Base-by-base conservation (phyloP, 2,329 filamentous ascomycete genomes). In the Penicillium brevicompactum region DNA sequence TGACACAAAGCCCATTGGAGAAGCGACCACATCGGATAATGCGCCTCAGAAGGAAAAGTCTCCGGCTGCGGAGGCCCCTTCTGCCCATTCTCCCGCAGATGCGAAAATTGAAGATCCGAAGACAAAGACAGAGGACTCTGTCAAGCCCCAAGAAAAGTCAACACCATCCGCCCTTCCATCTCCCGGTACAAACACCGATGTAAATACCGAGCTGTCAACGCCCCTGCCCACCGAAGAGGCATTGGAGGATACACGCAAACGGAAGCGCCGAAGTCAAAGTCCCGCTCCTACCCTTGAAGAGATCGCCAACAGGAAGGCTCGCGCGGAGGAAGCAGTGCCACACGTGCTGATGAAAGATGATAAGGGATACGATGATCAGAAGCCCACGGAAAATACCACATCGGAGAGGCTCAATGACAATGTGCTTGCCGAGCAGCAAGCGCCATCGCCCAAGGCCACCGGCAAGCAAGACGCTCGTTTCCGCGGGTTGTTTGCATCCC, bases 231-330 rank as follows among this genome's bases (percentile, higher is more conserved):
- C 61, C 24, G 70, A 72, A 59, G 75, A 78, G 64, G 62, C 74
- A 40, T 63, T 76, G 32, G 79, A 84, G 58, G 85, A 87, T 61
- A 76, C 77, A 40, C 83, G 84, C 63, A 89, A 87, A 72, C 81
- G 87, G 58, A 90, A 89, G 71, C 84, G 86, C 63, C 81, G 86
- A 63, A 90, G 86, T 42, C 78, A 80, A 53, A 89, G 81, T 53
- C 87, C 87, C 34, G 76, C 82, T 18, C 83, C 83, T 8, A 80
- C 78, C 9, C 74, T 77, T 22, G 79, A 84, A 53, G 80, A 83
- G 13, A 72, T 80, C 46, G 77, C 80, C 43, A 77, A 75, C 48
- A 88, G 88, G 68, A 84, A 82, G 57, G 74, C 78, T 10, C 82
- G 81, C 61, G 73, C 79, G 46, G 78, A 80, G 60, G 74, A 79